A percentile compares a stretch with the other conserved stretches of the same genome.
Conservation (phyloP, 2,329 filamentous ascomycete species). For the Penicillium sp. region DNA sequence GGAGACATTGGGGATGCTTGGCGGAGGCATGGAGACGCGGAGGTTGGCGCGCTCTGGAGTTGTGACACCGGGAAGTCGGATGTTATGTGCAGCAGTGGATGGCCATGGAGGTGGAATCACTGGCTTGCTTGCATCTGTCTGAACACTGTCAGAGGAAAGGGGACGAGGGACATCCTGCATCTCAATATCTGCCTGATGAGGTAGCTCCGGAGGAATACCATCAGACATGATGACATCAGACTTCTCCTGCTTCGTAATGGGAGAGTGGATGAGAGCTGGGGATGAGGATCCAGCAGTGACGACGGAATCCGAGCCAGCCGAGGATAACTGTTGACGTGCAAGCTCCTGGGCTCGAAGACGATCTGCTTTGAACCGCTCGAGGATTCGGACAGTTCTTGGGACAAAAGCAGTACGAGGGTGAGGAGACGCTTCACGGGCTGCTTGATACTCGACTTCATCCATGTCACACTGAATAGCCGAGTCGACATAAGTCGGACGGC, state of each 20-base stretch:
- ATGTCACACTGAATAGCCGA: constrained; percentile 52
- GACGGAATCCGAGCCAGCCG: constrained; percentile 26
- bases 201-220: constrained; percentile 8
- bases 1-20: constrained; percentile 30
- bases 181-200: constrained; percentile 48
- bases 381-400: constrained; percentile 50
- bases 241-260: constrained; percentile 14
- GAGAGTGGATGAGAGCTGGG: constrained; percentile 18
- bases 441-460: constrained; percentile 44
- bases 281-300: constrained; percentile 26
- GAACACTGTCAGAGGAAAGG: constrained; percentile 2
- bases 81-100: constrained; percentile 47
- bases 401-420: constrained; percentile 42
- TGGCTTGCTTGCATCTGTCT: constrained; percentile 27
- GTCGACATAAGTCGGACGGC: constrained; percentile 48
- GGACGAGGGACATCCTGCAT: constrained; percentile 52
- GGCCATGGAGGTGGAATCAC: constrained; percentile 42
- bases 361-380: constrained; percentile 51
- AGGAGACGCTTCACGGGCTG: constrained; percentile 21
- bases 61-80: constrained; percentile 34
- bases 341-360: constrained; percentile 44
- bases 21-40: constrained; percentile 39
- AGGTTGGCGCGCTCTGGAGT: constrained; percentile 29
- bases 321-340: constrained; percentile 30
- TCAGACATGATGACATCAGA: constrained; percentile 15